Percentiles rank a stretch among this genome's conserved stretches.
These are phyloP conservation scores for Colletotrichum incanum DNA, from an alignment of 2,329 filamentous ascomycete species.

Conservation along the genomic window DNA sequence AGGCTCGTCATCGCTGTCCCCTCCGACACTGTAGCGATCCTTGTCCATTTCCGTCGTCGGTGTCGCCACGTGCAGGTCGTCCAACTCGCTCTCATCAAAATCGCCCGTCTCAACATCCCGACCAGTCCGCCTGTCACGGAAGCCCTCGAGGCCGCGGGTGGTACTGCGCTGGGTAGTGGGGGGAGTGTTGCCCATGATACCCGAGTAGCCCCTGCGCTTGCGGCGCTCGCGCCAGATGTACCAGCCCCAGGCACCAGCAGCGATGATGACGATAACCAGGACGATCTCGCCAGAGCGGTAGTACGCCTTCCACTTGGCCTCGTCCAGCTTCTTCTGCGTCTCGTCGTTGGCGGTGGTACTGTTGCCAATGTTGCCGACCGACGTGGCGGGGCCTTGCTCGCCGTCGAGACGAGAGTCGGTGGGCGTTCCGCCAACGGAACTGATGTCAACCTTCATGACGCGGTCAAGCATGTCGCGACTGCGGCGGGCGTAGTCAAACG, in stretches of 20 bases:
- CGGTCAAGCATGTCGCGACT: conserved; percentile 97
- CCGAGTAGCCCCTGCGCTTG: conserved; percentile 69
- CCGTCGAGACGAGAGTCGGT: conserved; percentile 88
- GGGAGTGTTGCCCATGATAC: conserved; percentile 59
- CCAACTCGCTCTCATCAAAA: conserved; percentile 77
- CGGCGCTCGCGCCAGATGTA: conserved; percentile 76
- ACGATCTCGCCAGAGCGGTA: conserved; percentile 89
- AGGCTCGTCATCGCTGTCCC: conserved; percentile 69
- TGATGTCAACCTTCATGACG: conserved; percentile 94
- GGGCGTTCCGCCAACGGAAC: conserved; percentile 85
- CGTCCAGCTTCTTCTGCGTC: conserved; percentile 80
- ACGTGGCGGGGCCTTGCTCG: conserved; percentile 84
- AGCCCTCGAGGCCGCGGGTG: conserved; percentile 57
- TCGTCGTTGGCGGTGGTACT: conserved; percentile 76
- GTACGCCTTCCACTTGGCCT: conserved; percentile 91
- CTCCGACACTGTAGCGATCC: conserved; percentile 71
- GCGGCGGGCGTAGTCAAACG: conserved; percentile 90
- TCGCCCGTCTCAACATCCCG: conserved; percentile 75
- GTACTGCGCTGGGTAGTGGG: conserved; percentile 51
- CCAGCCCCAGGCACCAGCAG: conserved; percentile 82
- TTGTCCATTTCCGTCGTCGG: conserved; percentile 59
- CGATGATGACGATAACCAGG: conserved; percentile 84
- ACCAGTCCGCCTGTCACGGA: conserved; percentile 62
- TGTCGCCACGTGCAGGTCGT: conserved; percentile 70
- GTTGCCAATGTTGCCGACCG: conserved; percentile 79